These are phyloP conservation scores for Tricholoma furcatifolium DNA, from an alignment of 768 basidiomycete species.

Conservation along the genomic window DNA sequence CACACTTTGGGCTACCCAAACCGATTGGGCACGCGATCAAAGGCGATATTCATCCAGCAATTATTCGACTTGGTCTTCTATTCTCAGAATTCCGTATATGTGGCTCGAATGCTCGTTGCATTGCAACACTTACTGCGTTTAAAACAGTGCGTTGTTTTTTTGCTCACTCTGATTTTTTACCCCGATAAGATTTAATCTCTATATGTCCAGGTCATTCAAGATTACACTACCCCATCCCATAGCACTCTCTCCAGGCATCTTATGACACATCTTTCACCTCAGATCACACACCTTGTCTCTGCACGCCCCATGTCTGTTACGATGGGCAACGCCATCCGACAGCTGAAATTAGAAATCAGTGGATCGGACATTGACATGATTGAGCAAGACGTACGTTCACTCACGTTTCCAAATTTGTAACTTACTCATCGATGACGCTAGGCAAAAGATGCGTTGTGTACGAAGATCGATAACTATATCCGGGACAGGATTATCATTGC, in stretches of 20 bases:
- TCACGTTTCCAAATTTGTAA: not conserved
- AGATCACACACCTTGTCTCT: conserved; percentile 86
- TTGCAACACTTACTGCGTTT: conserved; percentile 88
- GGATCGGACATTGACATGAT: conserved; percentile 89
- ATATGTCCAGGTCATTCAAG: conserved; percentile 73
- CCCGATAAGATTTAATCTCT: conserved; percentile 1
- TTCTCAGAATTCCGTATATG: conserved; percentile 92
- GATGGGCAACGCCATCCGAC: conserved; percentile 93
- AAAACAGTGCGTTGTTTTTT: conserved; percentile 65
- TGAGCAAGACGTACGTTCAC: conserved; percentile 78
- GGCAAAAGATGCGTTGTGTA: conserved; percentile 85
- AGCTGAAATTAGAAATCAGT: conserved; percentile 95
- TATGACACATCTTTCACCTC: conserved; percentile 88
- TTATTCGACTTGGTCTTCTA: conserved; percentile 82
- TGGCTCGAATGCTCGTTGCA: conserved; percentile 94
- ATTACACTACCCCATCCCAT: conserved; percentile 83
- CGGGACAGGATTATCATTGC: conserved; percentile 92
- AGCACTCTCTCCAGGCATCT: conserved; percentile 89
- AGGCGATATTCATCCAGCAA: conserved; percentile 88
- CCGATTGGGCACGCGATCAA: conserved; percentile 52
- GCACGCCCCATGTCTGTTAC: conserved; percentile 90
- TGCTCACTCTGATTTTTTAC: conserved; percentile 6
- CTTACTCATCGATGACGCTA: conserved; percentile 28
- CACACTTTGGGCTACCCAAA: conserved; percentile 82
- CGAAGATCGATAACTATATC: conserved; percentile 90